A percentile compares a stretch with the other conserved stretches of the same genome.
Conservation (phyloP, 2,329 filamentous ascomycete species). For the Cordyceps militaris region DNA sequence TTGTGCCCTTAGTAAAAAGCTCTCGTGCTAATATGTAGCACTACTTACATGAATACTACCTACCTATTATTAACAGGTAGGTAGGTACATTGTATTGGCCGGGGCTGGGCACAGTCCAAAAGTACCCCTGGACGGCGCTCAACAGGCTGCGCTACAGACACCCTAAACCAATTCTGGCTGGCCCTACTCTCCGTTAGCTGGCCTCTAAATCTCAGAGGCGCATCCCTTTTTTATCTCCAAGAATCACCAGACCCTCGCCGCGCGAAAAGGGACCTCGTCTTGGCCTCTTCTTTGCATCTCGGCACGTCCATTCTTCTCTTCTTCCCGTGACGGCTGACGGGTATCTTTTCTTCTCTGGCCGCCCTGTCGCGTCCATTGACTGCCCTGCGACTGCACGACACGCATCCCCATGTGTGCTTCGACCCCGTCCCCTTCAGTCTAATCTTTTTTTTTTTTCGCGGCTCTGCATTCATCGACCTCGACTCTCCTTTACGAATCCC, state of each 20-base stretch:
- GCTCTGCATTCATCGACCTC: neutral
- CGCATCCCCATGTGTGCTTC: neutral
- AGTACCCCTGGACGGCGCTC: neutral
- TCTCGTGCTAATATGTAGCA: no score
- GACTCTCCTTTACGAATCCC: neutral
- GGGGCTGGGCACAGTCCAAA: neutral
- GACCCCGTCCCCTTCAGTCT: neutral
- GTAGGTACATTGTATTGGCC: neutral
- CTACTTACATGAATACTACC: no score
- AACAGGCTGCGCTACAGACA: neutral
- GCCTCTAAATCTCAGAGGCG: slow-evolving; percentile 11
- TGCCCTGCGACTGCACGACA: neutral
- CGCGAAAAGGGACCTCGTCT: slow-evolving; percentile 2
- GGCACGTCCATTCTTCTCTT: neutral
- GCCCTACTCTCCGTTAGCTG: slow-evolving; percentile 7
- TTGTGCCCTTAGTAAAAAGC: no score
- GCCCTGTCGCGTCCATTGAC: neutral
- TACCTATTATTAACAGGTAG: no score
- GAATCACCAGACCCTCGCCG: neutral
- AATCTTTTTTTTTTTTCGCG: neutral
- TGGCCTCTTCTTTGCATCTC: neutral
- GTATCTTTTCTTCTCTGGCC: neutral
- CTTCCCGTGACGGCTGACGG: slow-evolving; percentile 4
- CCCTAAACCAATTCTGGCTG: slow-evolving; percentile 8
- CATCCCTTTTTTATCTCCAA: slow-evolving; percentile 7